Evolutionary conservation across 2,329 filamentous ascomycete genomes (phyloP).

Genomic region (Cladosporium sp.): DNA sequence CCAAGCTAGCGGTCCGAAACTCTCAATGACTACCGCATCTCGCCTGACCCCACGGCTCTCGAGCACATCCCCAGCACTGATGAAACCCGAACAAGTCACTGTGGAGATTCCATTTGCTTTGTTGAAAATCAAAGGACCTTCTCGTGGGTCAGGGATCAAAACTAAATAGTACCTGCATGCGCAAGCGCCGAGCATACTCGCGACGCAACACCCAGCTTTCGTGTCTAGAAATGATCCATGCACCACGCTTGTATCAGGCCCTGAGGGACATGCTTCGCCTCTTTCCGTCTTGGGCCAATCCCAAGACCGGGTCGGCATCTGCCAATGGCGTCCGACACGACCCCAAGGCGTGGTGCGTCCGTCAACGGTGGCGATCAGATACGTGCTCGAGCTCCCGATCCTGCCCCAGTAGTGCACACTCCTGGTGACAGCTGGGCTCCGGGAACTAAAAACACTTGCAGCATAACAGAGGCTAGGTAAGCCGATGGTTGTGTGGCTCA

Average conservation of each 20-base stretch:
- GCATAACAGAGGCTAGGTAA: slow-evolving; percentile 17
- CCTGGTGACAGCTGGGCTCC: slow-evolving; percentile 21
- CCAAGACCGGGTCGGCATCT: slow-evolving; percentile 15
- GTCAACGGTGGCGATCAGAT: slow-evolving; percentile 22
- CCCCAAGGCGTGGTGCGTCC: slow-evolving; percentile 15
- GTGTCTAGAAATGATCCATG: slow-evolving; percentile 17
- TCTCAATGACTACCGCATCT: slow-evolving; percentile 14
- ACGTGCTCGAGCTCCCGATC: slow-evolving; percentile 20
- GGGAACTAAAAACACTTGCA: slow-evolving; percentile 23
- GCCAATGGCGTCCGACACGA: slow-evolving; percentile 17
- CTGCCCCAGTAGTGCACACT: slow-evolving; percentile 14
- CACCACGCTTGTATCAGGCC: slow-evolving; percentile 21
- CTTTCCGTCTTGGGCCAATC: slow-evolving; percentile 18
- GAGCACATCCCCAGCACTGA: background rate
- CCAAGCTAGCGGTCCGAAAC: slow-evolving; percentile 20
- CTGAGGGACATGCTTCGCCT: slow-evolving; percentile 13
- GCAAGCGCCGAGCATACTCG: slow-evolving; percentile 14
- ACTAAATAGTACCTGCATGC: slow-evolving; percentile 15
- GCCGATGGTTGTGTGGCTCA: slow-evolving; percentile 19
- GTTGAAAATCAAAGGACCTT: slow-evolving; percentile 1
- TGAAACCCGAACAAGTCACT: background rate
- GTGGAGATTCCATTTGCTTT: background rate
- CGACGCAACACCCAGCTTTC: background rate
- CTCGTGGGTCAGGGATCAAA: slow-evolving; percentile 13
- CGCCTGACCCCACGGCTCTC: slow-evolving; percentile 12